Percentiles rank a stretch among this genome's conserved stretches.
Conservation (phyloP, 129 eudicot genomes). For the Oenanthe sinensis region DNA sequence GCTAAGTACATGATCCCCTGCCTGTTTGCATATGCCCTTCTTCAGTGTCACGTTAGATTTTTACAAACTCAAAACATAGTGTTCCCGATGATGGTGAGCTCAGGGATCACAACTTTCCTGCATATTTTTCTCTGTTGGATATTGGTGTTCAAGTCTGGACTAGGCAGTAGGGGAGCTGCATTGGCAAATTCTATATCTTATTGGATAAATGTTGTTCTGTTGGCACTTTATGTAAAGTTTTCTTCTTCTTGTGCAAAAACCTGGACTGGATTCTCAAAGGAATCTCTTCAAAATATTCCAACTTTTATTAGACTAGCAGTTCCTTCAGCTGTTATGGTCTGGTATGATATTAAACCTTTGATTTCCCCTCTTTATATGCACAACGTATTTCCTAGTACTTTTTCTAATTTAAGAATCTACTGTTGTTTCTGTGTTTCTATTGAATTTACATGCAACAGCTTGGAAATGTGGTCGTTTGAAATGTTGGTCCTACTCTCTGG, state of each 20-base stretch:
- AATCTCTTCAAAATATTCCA: slow-evolving; percentile 38
- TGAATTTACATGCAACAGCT: slow-evolving; percentile 25
- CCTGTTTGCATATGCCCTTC: slow-evolving; percentile 51
- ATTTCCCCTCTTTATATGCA: not conserved
- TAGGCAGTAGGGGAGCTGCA: slow-evolving; percentile 71
- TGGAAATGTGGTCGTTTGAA: slow-evolving; percentile 86
- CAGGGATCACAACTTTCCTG: slow-evolving; percentile 45
- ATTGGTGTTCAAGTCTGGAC: slow-evolving; percentile 53
- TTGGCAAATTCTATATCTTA: slow-evolving; percentile 59
- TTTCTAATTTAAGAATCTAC: not conserved
- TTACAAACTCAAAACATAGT: slow-evolving; percentile 62
- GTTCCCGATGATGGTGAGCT: slow-evolving; percentile 57
- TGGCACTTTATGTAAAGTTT: slow-evolving; percentile 42
- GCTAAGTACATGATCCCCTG: slow-evolving; percentile 60
- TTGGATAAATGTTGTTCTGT: slow-evolving; percentile 53
- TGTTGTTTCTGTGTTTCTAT: not conserved
- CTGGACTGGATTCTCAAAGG: slow-evolving; percentile 66
- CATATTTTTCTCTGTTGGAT: slow-evolving; percentile 58
- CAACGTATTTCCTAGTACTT: not conserved
- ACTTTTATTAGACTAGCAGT: slow-evolving; percentile 50
- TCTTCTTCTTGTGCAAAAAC: slow-evolving; percentile 56
- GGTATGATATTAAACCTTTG: slow-evolving; percentile 30
- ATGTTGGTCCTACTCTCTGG: slow-evolving; percentile 78
- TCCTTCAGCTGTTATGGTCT: slow-evolving; percentile 78
- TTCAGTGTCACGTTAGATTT: slow-evolving; percentile 63